phyloP scores from a whole-genome alignment of 129 eudicot genomes.

The Silybum marianum region DNA sequence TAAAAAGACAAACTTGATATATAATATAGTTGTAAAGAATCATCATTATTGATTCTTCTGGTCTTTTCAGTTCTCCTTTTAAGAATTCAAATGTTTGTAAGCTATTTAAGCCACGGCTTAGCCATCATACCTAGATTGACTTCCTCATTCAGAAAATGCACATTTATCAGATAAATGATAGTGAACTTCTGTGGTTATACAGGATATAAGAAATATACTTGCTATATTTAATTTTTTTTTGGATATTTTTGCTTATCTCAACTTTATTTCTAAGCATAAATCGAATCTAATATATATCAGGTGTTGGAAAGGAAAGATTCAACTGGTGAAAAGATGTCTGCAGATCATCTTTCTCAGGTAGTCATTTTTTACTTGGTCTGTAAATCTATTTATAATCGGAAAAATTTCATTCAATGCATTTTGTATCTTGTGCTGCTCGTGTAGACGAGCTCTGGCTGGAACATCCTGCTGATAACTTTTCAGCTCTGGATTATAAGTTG shows the following conservation, averaged over 20 bases:
- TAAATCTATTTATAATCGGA: neutral
- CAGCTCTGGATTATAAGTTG: slow-evolving; percentile 31
- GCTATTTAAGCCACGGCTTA: neutral
- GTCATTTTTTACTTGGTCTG: neutral
- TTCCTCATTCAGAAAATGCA: neutral
- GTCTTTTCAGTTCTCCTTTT: neutral
- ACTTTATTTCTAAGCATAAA: slow-evolving; percentile 6
- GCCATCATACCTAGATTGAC: neutral
- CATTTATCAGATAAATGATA: neutral
- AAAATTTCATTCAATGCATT: slow-evolving; percentile 5
- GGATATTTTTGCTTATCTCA: neutral
- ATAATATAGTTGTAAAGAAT: neutral
- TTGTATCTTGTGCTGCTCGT: slow-evolving; percentile 31
- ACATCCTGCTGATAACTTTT: slow-evolving; percentile 38
- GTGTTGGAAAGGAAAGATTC: slow-evolving; percentile 64
- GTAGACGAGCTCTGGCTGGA: slow-evolving; percentile 33
- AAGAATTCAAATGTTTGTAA: neutral
- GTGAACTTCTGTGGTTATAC: neutral
- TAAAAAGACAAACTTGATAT: neutral
- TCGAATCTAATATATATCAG: slow-evolving; percentile 34
- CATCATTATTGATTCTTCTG: neutral
- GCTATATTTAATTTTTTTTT: too few relatives aligned
- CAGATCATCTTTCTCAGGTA: slow-evolving; percentile 78
- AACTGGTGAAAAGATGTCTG: slow-evolving; percentile 51
- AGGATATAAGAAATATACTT: neutral